Base-by-base conservation (phyloP, 768 basidiomycete species). In the Suillus hirtellus region DNA sequence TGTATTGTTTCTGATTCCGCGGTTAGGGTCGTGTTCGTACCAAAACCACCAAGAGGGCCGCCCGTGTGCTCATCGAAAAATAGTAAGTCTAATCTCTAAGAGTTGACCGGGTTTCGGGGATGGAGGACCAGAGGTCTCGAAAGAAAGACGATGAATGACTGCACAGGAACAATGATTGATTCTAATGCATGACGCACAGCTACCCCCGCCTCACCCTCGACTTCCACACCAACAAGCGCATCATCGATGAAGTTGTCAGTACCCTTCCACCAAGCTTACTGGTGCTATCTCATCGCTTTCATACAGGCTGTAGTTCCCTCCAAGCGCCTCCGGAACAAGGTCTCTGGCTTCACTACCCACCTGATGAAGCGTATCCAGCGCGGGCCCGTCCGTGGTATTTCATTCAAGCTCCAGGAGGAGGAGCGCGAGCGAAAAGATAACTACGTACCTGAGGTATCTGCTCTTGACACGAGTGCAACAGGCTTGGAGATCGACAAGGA, bases 321-420 rank as follows among this genome's bases (percentile, higher is more conserved):
- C 62, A 99, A 99, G 83, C 94, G 96, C 70, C 89, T 99, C 72
- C 89, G 97, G 76, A 99, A 99, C 92, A 99, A 99, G 87, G 92
- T 99, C 75, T 90, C 96, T 12, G 97, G 97, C 54, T 99, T 99
- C 88, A 99, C 97, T 64, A 99, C 97, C 72, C 97, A 99, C 77
- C 84, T 99, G 78, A 99, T 99, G 97, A 98, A 95, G 87, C 95
- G 97, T 74, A 99, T 99, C 73, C 95, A 97, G 80, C 89, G 89
- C 64, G 97, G 97, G 3, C 97, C 97, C 72, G 97, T 99, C 67
- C 94, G 95, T 68, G 97, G 97, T 72, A 99, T 99, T 78, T 99
- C 97, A 62, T 99, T 99, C 94, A 97, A 98, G 81, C 91, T 99
- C 71, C 97, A 99, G 78, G 97, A 99, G 76, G 97, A 99, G 80